Base-by-base conservation (phyloP, 441 rosid species). In the Populus hybrid region DNA sequence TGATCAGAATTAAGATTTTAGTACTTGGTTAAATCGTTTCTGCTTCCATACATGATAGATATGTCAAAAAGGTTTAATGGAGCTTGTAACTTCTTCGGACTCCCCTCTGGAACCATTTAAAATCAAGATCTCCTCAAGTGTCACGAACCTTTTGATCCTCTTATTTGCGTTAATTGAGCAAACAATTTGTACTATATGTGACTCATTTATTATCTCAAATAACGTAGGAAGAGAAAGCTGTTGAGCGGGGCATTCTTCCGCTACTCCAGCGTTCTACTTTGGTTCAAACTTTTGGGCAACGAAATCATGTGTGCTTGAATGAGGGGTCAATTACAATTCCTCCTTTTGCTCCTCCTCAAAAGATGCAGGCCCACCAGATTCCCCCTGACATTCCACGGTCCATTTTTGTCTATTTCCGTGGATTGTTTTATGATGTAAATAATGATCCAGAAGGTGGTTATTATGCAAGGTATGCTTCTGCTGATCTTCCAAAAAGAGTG, bases 371-470 rank as follows among this genome's bases (percentile, higher is more conserved):
- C 64, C 98, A 80, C 82, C 91, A 81, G 70, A 94, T 94, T 79
- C 91, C 94, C 63, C 88, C 77, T 5, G 91, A 90, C 42, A 90
- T 85, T 74, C 97, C 97, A 5, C 90, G 97, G 11, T 90, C 99
- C 76, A 93, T 94, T 84, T 94, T 93, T 80, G 97, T 91, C 70
- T 94, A 94, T 88, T 94, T 94, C 67, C 94, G 99, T 0, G 98
- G 99, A 18, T 82, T 94, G 89, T 93, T 94, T 80, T 94, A 91
- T 26, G 97, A 94, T 70, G 94, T 94, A 30, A 93, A 93, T 78
- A 94, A 93, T 70, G 99, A 94, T 50, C 99, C 99, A 3, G 95
- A 94, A 88, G 98, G 99, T 2, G 99, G 99, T 26, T 94, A 94
- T 77, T 94, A 93, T 70, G 99, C 99, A 72, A 93, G 98, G 98